Conservation (phyloP, 352 stramenopile genomes). For the Phytophthora capsici region DNA sequence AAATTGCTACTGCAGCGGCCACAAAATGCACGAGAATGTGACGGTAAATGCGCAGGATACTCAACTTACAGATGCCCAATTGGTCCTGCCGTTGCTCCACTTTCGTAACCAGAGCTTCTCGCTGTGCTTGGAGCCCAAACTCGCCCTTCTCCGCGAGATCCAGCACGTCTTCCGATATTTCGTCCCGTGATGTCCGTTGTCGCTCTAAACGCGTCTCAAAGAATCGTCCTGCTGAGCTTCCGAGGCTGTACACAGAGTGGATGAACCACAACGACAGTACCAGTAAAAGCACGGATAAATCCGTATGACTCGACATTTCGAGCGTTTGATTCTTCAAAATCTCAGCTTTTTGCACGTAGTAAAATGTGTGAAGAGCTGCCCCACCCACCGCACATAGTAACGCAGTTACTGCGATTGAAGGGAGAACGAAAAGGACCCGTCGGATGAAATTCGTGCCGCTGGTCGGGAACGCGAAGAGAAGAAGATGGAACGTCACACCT, state of each 20-base stretch:
- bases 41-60: slow-evolving; percentile 59
- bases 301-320: slow-evolving; percentile 39
- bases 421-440: slow-evolving; percentile 45
- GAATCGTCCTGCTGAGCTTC: slow-evolving; percentile 41
- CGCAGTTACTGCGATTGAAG: slow-evolving; percentile 49
- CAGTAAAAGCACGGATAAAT: slow-evolving; percentile 50
- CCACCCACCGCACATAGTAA: slow-evolving; percentile 47
- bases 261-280: slow-evolving; percentile 57
- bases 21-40: slow-evolving; percentile 47
- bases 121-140: slow-evolving; percentile 73
- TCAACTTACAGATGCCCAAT: slow-evolving; percentile 62
- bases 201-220: slow-evolving; percentile 47
- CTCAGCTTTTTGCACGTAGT: slow-evolving; percentile 57
- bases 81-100: slow-evolving; percentile 67
- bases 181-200: slow-evolving; percentile 39
- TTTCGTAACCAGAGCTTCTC: slow-evolving; percentile 56
- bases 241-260: slow-evolving; percentile 43
- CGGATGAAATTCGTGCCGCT: slow-evolving; percentile 48
- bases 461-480: slow-evolving; percentile 65
- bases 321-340: slow-evolving; percentile 36
- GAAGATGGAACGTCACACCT: slow-evolving; percentile 51
- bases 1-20: slow-evolving; percentile 51
- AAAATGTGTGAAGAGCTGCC: slow-evolving; percentile 59
- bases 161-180: slow-evolving; percentile 57
- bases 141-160: slow-evolving; percentile 67